Conservation (phyloP, 2,329 filamentous ascomycete species). For the Alternaria novae-zelandiae region DNA sequence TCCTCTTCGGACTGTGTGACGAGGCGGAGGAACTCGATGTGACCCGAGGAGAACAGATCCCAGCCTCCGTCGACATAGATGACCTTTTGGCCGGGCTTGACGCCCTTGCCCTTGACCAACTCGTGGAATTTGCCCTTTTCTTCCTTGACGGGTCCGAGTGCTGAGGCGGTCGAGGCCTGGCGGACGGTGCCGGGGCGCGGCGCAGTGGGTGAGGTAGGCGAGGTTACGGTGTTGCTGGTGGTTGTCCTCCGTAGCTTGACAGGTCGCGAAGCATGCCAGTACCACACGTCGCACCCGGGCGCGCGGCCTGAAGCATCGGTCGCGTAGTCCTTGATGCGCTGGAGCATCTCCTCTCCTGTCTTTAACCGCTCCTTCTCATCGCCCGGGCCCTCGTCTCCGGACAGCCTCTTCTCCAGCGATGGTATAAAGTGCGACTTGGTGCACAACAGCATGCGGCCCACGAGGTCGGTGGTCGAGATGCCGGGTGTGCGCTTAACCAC, state of each 20-base stretch:
- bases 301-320: slow-evolving; percentile 81
- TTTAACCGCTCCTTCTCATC: slow-evolving; percentile 69
- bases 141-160: slow-evolving; percentile 50
- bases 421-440: slow-evolving; percentile 94
- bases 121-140: slow-evolving; percentile 70
- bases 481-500: slow-evolving; percentile 95
- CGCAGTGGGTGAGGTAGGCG: background rate
- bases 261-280: slow-evolving; percentile 68
- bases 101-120: slow-evolving; percentile 73
- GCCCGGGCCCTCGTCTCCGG: slow-evolving; percentile 75
- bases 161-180: slow-evolving; percentile 49
- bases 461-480: slow-evolving; percentile 97
- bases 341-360: slow-evolving; percentile 71
- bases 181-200: slow-evolving; percentile 29
- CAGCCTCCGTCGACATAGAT: slow-evolving; percentile 97
- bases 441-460: slow-evolving; percentile 95
- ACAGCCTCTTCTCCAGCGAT: slow-evolving; percentile 72
- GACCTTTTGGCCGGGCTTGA: slow-evolving; percentile 78
- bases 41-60: slow-evolving; percentile 94
- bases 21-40: slow-evolving; percentile 89
- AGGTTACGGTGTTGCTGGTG: slow-evolving; percentile 26
- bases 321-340: slow-evolving; percentile 83
- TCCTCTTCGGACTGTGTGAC: slow-evolving; percentile 77
- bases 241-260: slow-evolving; percentile 47
- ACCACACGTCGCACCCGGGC: slow-evolving; percentile 84